Base-by-base conservation (phyloP, 805 yeast species). In the Wickerhamomyces sydowiorum region DNA sequence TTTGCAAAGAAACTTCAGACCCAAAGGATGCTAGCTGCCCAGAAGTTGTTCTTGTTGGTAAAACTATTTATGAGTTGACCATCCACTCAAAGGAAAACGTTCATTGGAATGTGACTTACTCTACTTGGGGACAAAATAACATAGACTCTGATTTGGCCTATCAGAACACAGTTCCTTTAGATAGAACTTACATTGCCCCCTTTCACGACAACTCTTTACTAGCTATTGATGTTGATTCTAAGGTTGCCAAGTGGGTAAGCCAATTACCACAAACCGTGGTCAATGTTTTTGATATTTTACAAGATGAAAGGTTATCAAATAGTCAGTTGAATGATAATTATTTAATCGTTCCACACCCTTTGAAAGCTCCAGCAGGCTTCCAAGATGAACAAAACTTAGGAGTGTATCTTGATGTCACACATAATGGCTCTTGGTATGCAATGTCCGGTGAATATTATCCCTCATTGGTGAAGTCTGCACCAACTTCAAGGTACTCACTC, bases 101-200 rank as follows among this genome's bases (percentile, higher is more conserved):
- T 0, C 75, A 81, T 2, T 90, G 96, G 93, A 86, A 88, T 54
- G 86, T 93, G 15, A 80, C 90, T 0, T 89, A 84, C 56, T 73
- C 95, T 1, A 73, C 82, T 29, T 93, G 97, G 96, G 95, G 93
- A 9, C 95, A 96, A 36, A 91, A 91, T 60, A 80, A 86, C 49
- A 67, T 89, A 40, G 96, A 91, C 60, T 59, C 59, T 13, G 72
- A 67, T 44, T 60, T 78, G 33, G 69, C 67, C 3, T 52, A 54
- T 29, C 79, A 78, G 49, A 73, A 76, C 46, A 65, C 65, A 37
- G 67, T 70, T 19, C 79, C 95, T 4, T 59, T 72, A 15, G 98
- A 90, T 61, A 80, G 81, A 28, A 65, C 88, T 3, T 85, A 84
- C 50, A 78, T 91, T 47, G 81, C 91, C 6, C 95, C 97, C 1